phyloP scores from a whole-genome alignment of 1,284 basidiomycete genomes.

The Anthracocystis walkeri region DNA sequence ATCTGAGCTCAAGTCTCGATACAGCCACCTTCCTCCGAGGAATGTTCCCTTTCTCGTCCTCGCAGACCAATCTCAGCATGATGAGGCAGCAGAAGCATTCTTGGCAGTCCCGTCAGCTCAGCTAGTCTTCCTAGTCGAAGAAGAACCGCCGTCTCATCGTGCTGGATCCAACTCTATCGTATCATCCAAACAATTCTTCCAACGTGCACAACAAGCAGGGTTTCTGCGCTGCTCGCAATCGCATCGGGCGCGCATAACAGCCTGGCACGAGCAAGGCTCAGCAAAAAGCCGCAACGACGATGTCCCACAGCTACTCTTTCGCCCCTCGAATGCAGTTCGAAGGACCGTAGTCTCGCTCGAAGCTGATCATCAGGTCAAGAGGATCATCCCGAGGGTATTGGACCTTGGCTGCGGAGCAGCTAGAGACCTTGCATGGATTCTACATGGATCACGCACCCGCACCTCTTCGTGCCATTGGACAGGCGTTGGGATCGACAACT shows the following conservation, averaged over 20 bases:
- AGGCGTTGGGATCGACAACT: slow-evolving; percentile 45
- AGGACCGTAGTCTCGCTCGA: slow-evolving; percentile 19
- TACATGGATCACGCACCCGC: slow-evolving; percentile 38
- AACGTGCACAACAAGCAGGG: slow-evolving; percentile 1
- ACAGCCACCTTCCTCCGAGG: slow-evolving; percentile 48
- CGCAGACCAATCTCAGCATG: slow-evolving; percentile 12
- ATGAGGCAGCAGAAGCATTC: slow-evolving; percentile 26
- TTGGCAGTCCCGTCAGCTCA: slow-evolving; percentile 10
- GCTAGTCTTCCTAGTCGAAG: slow-evolving; percentile 19
- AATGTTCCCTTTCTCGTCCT: slow-evolving; percentile 33
- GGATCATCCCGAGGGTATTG: slow-evolving; percentile 10
- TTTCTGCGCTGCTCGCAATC: slow-evolving; percentile 14
- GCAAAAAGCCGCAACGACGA: slow-evolving; percentile 6
- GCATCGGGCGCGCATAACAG: slow-evolving; percentile 10
- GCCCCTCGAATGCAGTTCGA: slow-evolving; percentile 32
- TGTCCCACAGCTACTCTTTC: slow-evolving; percentile 35
- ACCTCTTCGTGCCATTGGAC: slow-evolving; percentile 12
- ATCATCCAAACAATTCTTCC: slow-evolving; percentile 7
- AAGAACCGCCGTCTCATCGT: neutral
- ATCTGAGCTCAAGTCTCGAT: slow-evolving; percentile 34
- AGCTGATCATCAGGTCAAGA: neutral
- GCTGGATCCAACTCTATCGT: neutral
- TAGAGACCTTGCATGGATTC: slow-evolving; percentile 42
- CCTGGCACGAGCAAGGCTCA: neutral
- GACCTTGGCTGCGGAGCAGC: slow-evolving; percentile 48